A percentile compares a stretch with the other conserved stretches of the same genome.
Conservation (phyloP, 2,329 filamentous ascomycete species). For the Emergomyces orientalis region DNA sequence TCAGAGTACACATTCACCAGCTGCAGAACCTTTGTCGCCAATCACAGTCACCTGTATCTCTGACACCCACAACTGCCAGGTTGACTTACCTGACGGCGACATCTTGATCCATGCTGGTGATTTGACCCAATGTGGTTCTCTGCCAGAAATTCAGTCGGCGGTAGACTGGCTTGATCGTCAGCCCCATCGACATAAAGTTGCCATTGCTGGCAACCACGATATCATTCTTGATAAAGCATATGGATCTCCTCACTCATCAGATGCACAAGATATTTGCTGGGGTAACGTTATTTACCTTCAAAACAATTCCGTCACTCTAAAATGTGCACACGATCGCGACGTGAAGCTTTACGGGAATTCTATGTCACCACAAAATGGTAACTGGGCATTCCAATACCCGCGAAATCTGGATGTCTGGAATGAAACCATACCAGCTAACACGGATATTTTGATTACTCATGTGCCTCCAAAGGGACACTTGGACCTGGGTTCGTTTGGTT, state of each 20-base stretch:
- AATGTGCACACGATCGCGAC: conserved; percentile 47
- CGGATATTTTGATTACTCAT: conserved; percentile 70
- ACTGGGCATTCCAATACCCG: conserved; percentile 67
- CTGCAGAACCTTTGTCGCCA: conserved; percentile 8
- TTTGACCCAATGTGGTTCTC: conserved; percentile 53
- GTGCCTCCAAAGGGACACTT: conserved; percentile 62
- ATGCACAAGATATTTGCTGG: conserved; percentile 48
- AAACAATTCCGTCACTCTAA: conserved; percentile 51
- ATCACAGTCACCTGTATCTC: conserved; percentile 23
- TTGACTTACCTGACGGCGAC: conserved; percentile 26
- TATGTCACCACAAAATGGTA: conserved; percentile 62
- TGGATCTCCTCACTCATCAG: conserved; percentile 44
- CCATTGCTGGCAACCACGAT: conserved; percentile 80
- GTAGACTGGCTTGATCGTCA: conserved; percentile 64
- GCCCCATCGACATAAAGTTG: conserved; percentile 65
- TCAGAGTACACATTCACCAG: conserved; percentile 11
- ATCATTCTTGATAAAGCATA: conserved; percentile 61
- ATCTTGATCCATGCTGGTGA: conserved; percentile 36
- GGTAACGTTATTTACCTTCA: conserved; percentile 62
- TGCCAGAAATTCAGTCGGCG: conserved; percentile 60
- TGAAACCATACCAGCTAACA: no score
- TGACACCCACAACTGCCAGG: conserved; percentile 23
- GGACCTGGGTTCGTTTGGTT: conserved; percentile 48
- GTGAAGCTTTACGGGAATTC: conserved; percentile 66
- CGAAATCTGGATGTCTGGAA: conserved; percentile 55